phyloP scores from a whole-genome alignment of 2,329 filamentous ascomycete species.

The Acarospora socialis region DNA sequence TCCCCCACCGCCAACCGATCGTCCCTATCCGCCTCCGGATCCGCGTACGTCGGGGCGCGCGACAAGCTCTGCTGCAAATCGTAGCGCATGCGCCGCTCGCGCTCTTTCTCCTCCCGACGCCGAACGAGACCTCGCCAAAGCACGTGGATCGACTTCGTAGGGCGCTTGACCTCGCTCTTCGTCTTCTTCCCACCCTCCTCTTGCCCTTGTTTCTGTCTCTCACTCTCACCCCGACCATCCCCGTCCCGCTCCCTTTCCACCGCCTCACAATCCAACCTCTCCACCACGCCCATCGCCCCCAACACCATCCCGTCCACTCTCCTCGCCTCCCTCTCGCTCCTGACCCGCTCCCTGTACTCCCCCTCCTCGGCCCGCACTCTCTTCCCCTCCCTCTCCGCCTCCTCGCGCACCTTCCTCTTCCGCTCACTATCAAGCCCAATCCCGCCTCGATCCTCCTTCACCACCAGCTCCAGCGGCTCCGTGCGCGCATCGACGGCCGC shows the following conservation, averaged over 20 bases:
- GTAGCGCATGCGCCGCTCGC: conserved; percentile 49
- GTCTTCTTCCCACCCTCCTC: conserved; percentile 14
- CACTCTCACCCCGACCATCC: conserved; percentile 4
- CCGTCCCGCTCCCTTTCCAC: conserved; percentile 16
- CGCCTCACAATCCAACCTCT: conserved; percentile 53
- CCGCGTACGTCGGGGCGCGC: conserved; percentile 40
- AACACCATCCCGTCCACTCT: conserved; percentile 54
- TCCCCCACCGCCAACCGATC: conserved; percentile 56
- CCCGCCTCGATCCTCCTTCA: conserved; percentile 69
- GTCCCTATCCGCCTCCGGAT: conserved; percentile 56
- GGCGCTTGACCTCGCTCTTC: too few species aligned
- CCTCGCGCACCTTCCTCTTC: conserved; percentile 51
- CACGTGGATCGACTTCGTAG: conserved; percentile 55
- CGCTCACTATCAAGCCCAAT: conserved; percentile 73
- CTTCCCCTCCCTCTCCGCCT: conserved; percentile 42
- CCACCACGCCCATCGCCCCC: conserved; percentile 70
- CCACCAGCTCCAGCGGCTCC: conserved; percentile 60
- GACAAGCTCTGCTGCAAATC: conserved; percentile 52
- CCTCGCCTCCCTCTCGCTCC: conserved; percentile 54
- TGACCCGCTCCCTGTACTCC: conserved; percentile 59
- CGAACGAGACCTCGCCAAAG: conserved; percentile 66
- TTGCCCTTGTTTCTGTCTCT: conserved; percentile 16
- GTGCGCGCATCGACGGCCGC: conserved; percentile 31
- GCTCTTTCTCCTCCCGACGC: conserved; percentile 53
- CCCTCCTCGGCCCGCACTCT: conserved; percentile 56